These are phyloP conservation scores for Tetracentron sinense DNA, from an alignment of 164 flowering plant species.

Conservation along the genomic window DNA sequence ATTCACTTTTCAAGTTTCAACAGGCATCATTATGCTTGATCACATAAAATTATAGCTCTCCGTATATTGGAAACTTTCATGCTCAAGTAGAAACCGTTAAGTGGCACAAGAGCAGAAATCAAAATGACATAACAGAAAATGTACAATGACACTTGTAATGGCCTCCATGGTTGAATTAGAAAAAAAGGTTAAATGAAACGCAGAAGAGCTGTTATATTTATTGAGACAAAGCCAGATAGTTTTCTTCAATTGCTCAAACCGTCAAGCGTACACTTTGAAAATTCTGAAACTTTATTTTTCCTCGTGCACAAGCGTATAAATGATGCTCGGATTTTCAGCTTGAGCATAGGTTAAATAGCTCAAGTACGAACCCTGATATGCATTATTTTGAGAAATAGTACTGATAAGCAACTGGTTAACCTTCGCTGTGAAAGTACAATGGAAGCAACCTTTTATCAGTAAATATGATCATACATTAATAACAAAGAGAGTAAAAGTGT, in stretches of 20 bases:
- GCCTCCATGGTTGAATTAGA: not conserved
- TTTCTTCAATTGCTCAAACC: not conserved
- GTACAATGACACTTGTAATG: not conserved
- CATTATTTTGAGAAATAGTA: not conserved
- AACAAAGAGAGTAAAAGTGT: too few species aligned
- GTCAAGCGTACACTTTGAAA: not conserved
- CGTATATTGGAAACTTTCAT: too few species aligned
- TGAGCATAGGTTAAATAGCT: not conserved
- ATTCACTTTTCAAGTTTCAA: too few species aligned
- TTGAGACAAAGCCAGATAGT: not conserved
- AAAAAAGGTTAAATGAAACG: not conserved
- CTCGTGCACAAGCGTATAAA: not conserved
- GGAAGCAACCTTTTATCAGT: not conserved
- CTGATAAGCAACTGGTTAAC: not conserved
- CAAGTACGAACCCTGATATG: not conserved
- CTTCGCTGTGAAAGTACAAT: not conserved
- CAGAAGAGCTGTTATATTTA: not conserved
- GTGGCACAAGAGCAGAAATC: not conserved
- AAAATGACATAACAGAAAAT: not conserved
- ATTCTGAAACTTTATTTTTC: not conserved
- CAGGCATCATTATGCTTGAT: too few species aligned
- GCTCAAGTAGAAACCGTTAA: not conserved
- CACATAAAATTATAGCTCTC: too few species aligned
- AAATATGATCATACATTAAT: too few species aligned
- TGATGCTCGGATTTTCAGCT: not conserved